Conservation (phyloP, 352 stramenopile genomes). For the Phytophthora tubulina region DNA sequence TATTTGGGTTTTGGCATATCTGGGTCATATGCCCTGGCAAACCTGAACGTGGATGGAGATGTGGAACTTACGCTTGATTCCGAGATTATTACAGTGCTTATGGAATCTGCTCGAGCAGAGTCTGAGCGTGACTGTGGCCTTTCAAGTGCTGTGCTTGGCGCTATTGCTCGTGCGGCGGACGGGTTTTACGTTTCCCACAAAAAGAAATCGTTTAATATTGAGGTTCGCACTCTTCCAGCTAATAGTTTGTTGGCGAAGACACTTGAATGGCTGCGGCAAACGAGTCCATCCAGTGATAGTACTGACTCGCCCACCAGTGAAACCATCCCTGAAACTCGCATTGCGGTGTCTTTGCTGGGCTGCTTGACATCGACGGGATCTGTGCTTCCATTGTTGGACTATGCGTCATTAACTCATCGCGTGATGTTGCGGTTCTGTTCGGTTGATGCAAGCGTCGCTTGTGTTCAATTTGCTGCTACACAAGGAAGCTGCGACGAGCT, state of each 20-base stretch:
- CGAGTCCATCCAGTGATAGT: constrained; percentile 22
- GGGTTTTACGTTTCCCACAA: constrained; percentile 54
- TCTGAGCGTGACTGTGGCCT: not conserved
- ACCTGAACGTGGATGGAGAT: not conserved
- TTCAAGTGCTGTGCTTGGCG: constrained; percentile 35
- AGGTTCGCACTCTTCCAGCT: constrained; percentile 45
- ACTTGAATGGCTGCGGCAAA: constrained; percentile 45
- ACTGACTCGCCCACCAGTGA: not conserved
- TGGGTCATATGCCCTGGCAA: constrained; percentile 5
- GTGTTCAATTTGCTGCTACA: constrained; percentile 46
- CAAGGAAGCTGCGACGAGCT: constrained; percentile 53
- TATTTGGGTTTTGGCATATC: constrained; percentile 33
- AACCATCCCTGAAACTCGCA: constrained; percentile 7
- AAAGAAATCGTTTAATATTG: constrained; percentile 61
- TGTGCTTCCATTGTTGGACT: constrained; percentile 47
- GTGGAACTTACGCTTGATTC: constrained; percentile 37
- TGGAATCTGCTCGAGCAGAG: constrained; percentile 33
- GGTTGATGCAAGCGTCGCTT: constrained; percentile 32
- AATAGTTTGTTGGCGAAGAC: constrained; percentile 43
- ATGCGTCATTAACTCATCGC: constrained; percentile 35
- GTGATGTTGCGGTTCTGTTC: constrained; percentile 45
- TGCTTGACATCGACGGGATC: constrained; percentile 35
- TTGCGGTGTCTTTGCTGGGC: constrained; percentile 36
- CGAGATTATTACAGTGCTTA: constrained; percentile 29
- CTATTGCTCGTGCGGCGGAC: constrained; percentile 43